Evolutionary conservation across 768 basidiomycete genomes (phyloP), one percentile per base, ranked within the genome.

Genomic region (Mrakia hoshinonis): DNA sequence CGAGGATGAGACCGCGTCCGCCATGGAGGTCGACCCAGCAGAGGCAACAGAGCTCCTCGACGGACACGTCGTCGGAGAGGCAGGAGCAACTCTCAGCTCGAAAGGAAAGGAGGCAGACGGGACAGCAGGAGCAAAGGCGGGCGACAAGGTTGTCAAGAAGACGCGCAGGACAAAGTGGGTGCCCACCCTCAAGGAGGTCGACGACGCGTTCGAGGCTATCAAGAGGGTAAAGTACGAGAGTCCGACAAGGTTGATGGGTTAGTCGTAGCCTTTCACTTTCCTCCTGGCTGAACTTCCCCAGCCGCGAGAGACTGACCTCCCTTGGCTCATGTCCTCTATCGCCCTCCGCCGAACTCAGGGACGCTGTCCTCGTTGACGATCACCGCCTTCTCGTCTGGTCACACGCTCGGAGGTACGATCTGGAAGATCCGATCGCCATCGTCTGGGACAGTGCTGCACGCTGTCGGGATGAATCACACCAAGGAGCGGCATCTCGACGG

Each of bases 361-460:
- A 91, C 92, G 82, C 91, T 90, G 76, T 90, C 93, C 78, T 91
- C 91, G 22, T 81, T 94, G 76, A 94, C 92, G 1, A 90, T 99
- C 74, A 94, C 93, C 22, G 92, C 96, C 0, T 96, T 93, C 80
- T 89, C 90, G 76, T 89, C 92, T 15, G 96, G 95, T 0, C 94
- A 97, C 79, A 91, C 91, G 0, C 85, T 99, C 20, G 96, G 96
- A 73, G 96, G 95, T 54, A 92, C 94, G 6, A 90, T 99, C 74
- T 98, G 93, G 93, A 97, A 97, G 78, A 89, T 99, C 73, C 87
- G 96, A n/a, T 97, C 94, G 0, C 93, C 96, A 2, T 92, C 93
- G 0, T 91, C 91, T 13, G 95, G 94, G 3, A 97, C 96, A 3
- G 89, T 98, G 43, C 82, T 98, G 31, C 97, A 99, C 78, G 93